Evolutionary conservation across 805 yeast genomes (phyloP), one percentile per base, ranked within the genome.

Genomic region (Kluyveromyces starmeri): DNA sequence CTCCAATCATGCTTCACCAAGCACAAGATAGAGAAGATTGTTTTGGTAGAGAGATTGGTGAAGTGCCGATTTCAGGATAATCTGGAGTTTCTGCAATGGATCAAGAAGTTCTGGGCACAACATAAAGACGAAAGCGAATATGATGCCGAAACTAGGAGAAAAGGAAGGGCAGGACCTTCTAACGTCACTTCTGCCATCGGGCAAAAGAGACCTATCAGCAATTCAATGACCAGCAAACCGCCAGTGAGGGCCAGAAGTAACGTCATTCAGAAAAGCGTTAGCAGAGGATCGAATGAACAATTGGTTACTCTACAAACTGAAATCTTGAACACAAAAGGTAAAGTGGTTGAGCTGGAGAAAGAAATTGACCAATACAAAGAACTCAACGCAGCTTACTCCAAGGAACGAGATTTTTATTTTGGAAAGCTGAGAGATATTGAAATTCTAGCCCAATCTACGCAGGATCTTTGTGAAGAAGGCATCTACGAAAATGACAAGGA

Each of bases 1-100:
- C 64, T 92, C 23, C 99, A 92, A 60, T 66, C 80, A 16, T 72
- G 78, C n/a, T 85, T 92, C 51, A 68, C 72, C 22, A 73, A 65
- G 46, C 85, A 84, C 51, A 64, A 68, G 28, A 75, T 92, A 41
- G 74, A 78, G 37, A 76, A 85, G 47, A 68, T 73, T 12, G 74
- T 92, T 20, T 88, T 86, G 19, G 92, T 86, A 19, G 95, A 84
- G 39, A 69, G 71, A 42, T 67, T 92, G 40, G 74, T 83, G 55
- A 84, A 83, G 58, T 92, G 96, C 63, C 69, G 83, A 50, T 73
- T 92, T 46, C 98, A 92, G 57, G 97, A 89, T 53, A 92, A 92
- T 58, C 68, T 92, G 48, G 97, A 88, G 61, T 82, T 92, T 49
- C 63, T 88, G 43, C 99, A 92, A 61, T 92, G 96, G 96, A 67